Evolutionary conservation across 495 filamentous ascomycete species (phyloP), one percentile per base, ranked within the genome.

Genomic region (Penicillium mononematosum): DNA sequence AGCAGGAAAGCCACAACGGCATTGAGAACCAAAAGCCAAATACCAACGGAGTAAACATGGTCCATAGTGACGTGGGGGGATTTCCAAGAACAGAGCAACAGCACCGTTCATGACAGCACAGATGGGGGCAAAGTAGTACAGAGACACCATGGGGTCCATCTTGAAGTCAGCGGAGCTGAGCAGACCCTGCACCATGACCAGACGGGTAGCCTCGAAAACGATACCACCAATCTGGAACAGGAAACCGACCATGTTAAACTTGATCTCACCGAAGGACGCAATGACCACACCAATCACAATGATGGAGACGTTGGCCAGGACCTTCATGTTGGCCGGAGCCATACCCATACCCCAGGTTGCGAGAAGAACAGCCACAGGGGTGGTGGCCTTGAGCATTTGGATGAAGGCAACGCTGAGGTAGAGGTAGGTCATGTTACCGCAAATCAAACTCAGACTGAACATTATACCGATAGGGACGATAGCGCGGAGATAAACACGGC

Each of bases 381-480:
- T 96, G 32, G 90, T 94, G 61, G 92, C 92, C 89, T 96, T 96
- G 65, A 97, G 83, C 92, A 97, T 97, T 79, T 97, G 92, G 71
- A 97, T 97, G 74, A 97, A 97, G 44, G 92, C 84, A 58, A 96
- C 92, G 66, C 87, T 90, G 58, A 97, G 83, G 75, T 94, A 95
- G 49, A 97, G 78, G 69, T 96, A 97, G 54, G 92, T 90, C 69
- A 92, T 80, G 76, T 97, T 96, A 56, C 91, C 89, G 75, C 90
- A 96, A 66, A 97, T 96, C 83, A 97, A 82, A 72, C 88, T 91
- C 77, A 96, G 78, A 75, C 87, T 91, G 82, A 96, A 97, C 80
- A 93, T 92, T 56, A 95, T 69, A 58, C 92, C 92, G 68, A 97
- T 96, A 25, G 92, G 92, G 32, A 96, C 87, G 65, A 97, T 96